phyloP scores from a whole-genome alignment of 257 asterid species.

The Przewalskia tangutica region DNA sequence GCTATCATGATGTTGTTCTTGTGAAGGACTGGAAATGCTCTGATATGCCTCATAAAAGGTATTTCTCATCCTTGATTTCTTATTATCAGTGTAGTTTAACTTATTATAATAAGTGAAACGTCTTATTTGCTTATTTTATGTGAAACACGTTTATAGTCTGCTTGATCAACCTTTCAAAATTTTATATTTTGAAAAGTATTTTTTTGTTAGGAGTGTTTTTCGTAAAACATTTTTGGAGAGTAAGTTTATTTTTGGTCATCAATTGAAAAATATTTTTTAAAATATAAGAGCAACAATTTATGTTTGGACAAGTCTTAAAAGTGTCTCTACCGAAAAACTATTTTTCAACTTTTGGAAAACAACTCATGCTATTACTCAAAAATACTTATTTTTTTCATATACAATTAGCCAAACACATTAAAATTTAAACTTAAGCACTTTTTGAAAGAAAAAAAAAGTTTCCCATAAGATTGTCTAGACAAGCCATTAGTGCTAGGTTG shows the following conservation, averaged over 20 bases:
- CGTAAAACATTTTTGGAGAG: too few species aligned
- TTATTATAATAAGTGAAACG: neutral
- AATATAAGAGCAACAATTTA: neutral
- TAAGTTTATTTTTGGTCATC: too few species aligned
- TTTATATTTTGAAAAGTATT: neutral
- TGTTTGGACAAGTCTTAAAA: neutral
- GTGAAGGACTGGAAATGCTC: constrained; percentile 26
- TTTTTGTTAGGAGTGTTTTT: neutral
- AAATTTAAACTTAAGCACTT: neutral
- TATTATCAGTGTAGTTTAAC: neutral
- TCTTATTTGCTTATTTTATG: neutral
- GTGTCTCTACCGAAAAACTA: neutral
- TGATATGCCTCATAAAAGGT: constrained; percentile 25
- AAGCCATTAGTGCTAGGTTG: neutral
- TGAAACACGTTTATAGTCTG: neutral
- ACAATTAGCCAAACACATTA: neutral
- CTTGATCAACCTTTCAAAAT: neutral
- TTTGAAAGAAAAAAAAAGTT: too few species aligned
- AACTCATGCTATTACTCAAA: neutral
- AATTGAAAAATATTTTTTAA: neutral
- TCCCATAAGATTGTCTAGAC: too few species aligned
- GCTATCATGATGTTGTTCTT: constrained; percentile 26
- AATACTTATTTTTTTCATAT: neutral
- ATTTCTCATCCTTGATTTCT: neutral
- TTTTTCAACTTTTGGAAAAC: neutral